These are phyloP conservation scores for Metrosideros polymorpha DNA, from an alignment of 441 rosid species.

Conservation along the genomic window DNA sequence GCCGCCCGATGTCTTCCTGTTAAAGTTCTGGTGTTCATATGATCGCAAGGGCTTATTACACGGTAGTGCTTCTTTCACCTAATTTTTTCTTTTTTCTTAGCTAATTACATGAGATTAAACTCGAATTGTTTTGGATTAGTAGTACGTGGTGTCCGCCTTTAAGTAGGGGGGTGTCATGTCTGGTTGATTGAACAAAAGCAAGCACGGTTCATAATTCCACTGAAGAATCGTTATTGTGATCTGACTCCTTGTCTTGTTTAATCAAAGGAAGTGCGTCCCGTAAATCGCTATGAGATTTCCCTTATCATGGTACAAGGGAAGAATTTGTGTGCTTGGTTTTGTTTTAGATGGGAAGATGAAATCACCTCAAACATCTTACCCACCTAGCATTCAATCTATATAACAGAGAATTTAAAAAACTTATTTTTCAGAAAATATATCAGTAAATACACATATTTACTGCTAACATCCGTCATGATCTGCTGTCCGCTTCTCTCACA, in stretches of 20 bases:
- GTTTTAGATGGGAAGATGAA: not conserved
- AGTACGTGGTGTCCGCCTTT: not conserved
- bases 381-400: not conserved
- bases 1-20: constrained; percentile 38
- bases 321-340: not conserved
- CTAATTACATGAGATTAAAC: not conserved
- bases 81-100: not conserved
- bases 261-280: not conserved
- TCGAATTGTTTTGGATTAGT: not conserved
- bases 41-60: constrained; percentile 44
- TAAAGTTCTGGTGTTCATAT: constrained; percentile 61
- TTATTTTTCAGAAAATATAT: not conserved
- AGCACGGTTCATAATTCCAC: not conserved
- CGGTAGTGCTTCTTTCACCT: constrained; percentile 17
- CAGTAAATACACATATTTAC: not conserved
- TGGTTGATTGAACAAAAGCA: not conserved
- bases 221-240: not conserved
- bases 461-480: not conserved
- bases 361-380: not conserved
- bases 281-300: not conserved
- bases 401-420: not conserved
- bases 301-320: not conserved
- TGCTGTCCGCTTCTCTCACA: not conserved
- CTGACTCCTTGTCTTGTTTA: not conserved
- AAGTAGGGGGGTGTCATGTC: not conserved